Percentiles rank a stretch among this genome's conserved stretches.
These are phyloP conservation scores for Larix sibirica DNA, from an alignment of 83 land plant species.

Conservation along the genomic window DNA sequence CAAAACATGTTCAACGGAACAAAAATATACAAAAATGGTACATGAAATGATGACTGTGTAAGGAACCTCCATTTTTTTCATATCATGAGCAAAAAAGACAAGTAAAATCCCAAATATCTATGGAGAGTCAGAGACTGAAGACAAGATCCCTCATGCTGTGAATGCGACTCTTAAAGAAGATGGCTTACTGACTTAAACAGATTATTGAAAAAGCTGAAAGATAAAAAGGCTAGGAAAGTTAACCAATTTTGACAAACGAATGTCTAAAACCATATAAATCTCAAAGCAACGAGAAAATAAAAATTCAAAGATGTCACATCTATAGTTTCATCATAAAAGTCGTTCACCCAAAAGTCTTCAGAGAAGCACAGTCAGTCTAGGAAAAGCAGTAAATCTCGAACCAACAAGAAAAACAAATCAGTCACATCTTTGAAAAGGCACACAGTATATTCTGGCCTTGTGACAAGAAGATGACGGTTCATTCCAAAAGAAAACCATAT, in stretches of 20 bases:
- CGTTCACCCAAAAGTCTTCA: neutral
- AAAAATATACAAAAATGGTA: neutral
- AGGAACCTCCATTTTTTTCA: neutral
- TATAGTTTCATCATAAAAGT: too few relatives aligned
- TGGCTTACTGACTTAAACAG: neutral
- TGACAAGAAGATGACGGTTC: neutral
- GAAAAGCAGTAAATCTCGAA: neutral
- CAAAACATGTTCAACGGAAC: neutral
- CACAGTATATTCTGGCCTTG: neutral
- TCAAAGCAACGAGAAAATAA: neutral
- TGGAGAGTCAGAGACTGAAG: too few relatives aligned
- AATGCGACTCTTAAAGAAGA: neutral
- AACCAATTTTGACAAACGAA: neutral
- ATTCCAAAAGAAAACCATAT: neutral
- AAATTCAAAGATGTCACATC: too few relatives aligned
- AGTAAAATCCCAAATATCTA: neutral
- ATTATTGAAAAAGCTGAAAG: neutral
- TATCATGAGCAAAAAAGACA: neutral
- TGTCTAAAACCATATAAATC: neutral
- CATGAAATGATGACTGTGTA: neutral
- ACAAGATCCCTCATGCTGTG: too few relatives aligned
- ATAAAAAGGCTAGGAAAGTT: too few relatives aligned
- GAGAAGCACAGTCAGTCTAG: neutral
- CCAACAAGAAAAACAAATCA: neutral
- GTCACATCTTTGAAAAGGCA: neutral